A percentile compares a stretch with the other conserved stretches of the same genome.
Conservation (phyloP, 805 yeast genomes). For the Priceomyces carsonii region DNA sequence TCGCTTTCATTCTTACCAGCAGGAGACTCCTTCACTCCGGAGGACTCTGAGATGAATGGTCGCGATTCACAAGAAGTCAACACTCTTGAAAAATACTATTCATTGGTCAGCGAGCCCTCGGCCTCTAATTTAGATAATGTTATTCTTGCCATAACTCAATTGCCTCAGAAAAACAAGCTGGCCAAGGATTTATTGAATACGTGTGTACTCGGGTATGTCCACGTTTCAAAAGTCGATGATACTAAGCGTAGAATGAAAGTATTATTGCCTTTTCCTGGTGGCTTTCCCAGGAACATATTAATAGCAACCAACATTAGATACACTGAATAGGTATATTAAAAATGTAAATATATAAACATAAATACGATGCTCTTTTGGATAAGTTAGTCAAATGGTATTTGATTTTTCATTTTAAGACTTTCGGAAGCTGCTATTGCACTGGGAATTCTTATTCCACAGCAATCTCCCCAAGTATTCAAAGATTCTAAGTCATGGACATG, state of each 20-base stretch:
- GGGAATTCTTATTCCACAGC: slow-evolving; percentile 96
- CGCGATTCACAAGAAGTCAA: slow-evolving; percentile 25
- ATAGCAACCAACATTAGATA: slow-evolving; percentile 79
- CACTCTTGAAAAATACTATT: slow-evolving; percentile 33
- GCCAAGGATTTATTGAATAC: slow-evolving; percentile 52
- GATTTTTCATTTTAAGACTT: slow-evolving; percentile 37
- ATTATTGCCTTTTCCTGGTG: slow-evolving; percentile 84
- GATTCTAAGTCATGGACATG: slow-evolving; percentile 16
- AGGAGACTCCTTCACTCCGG: slow-evolving; percentile 41
- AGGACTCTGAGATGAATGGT: slow-evolving; percentile 22
- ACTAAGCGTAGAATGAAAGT: slow-evolving; percentile 65
- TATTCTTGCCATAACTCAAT: slow-evolving; percentile 59
- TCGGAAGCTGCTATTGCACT: slow-evolving; percentile 91
- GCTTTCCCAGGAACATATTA: slow-evolving; percentile 73
- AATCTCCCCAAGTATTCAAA: slow-evolving; percentile 84
- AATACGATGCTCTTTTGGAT: no score
- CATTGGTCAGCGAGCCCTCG: slow-evolving; percentile 43
- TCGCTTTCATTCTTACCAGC: slow-evolving; percentile 42
- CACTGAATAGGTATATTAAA: slow-evolving; percentile 55
- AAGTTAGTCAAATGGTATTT: slow-evolving; percentile 66
- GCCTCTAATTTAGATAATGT: slow-evolving; percentile 69
- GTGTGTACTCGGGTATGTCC: slow-evolving; percentile 77
- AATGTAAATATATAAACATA: neutral
- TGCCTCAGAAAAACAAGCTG: slow-evolving; percentile 40
- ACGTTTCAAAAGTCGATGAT: slow-evolving; percentile 74